Percentiles rank a stretch among this genome's conserved stretches.
Conservation (phyloP, 352 stramenopile genomes). For the Phytophthora nicotianae region DNA sequence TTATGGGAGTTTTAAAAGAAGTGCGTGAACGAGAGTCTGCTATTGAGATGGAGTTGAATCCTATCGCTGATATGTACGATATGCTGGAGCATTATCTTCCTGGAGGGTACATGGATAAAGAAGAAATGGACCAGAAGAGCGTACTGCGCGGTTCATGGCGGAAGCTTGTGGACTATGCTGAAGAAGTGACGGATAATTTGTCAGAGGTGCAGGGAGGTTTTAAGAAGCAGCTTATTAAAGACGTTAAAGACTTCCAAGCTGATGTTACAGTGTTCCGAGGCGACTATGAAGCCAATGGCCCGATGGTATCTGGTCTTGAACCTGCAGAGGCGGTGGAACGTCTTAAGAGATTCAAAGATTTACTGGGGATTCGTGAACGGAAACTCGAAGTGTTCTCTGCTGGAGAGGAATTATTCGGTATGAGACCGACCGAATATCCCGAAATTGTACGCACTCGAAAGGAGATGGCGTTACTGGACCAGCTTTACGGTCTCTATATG, state of each 20-base stretch:
- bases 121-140: conserved; percentile 93
- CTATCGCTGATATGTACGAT: conserved; percentile 90
- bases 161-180: conserved; percentile 88
- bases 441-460: conserved; percentile 90
- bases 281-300: conserved; percentile 69
- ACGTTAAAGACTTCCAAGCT: conserved; percentile 85
- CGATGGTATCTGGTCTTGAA: conserved; percentile 78
- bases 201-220: conserved; percentile 86
- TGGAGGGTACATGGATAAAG: conserved; percentile 85
- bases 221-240: conserved; percentile 91
- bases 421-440: conserved; percentile 76
- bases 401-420: conserved; percentile 91
- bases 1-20: conserved; percentile 88
- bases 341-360: conserved; percentile 87
- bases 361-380: conserved; percentile 71
- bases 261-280: conserved; percentile 72
- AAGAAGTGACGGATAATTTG: conserved; percentile 89
- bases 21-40: conserved; percentile 84
- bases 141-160: conserved; percentile 83
- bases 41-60: conserved; percentile 91
- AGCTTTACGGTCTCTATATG: conserved; percentile 90
- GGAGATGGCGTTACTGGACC: conserved; percentile 84
- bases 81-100: conserved; percentile 91
- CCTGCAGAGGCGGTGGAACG: conserved; percentile 84
- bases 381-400: conserved; percentile 89